A percentile compares a stretch with the other conserved stretches of the same genome.
These are phyloP conservation scores for Globisporangium nodosum DNA, from an alignment of 352 stramenopile species.

Conservation along the genomic window DNA sequence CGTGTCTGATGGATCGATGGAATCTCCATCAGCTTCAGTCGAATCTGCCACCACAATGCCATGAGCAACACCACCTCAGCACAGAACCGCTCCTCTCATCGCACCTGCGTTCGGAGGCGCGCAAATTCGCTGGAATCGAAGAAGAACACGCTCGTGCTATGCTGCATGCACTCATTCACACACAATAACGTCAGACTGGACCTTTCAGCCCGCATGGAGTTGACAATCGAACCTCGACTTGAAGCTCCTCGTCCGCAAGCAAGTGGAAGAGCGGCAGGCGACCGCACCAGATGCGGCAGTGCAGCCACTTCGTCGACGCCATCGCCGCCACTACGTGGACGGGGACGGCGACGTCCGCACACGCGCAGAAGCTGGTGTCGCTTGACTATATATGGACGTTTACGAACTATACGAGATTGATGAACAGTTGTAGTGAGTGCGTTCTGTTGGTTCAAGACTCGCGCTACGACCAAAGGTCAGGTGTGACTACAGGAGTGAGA, in stretches of 20 bases:
- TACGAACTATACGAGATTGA: no score
- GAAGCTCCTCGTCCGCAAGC: conserved; percentile 19
- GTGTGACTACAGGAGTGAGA: no score
- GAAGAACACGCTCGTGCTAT: conserved; percentile 26
- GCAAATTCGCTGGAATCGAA: conserved; percentile 31
- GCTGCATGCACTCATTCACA: conserved; percentile 8
- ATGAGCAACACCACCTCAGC: background rate
- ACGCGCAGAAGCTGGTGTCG: no score
- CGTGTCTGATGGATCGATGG: conserved; percentile 24
- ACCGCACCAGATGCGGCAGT: conserved; percentile 38
- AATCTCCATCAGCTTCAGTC: conserved; percentile 47
- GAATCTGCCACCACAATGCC: conserved; percentile 18
- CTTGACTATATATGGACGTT: background rate
- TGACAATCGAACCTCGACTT: conserved; percentile 16
- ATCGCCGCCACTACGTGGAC: conserved; percentile 7
- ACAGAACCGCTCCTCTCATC: background rate
- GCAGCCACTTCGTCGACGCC: conserved; percentile 25
- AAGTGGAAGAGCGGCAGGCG: conserved; percentile 38
- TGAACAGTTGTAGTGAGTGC: no score
- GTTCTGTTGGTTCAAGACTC: no score
- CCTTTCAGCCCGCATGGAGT: no score
- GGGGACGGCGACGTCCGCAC: no score
- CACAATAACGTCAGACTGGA: no score
- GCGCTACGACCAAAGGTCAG: no score
- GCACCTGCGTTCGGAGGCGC: conserved; percentile 33